Evolutionary conservation across 2,329 filamentous ascomycete genomes (phyloP).

Genomic region (Aspergillus flavus): DNA sequence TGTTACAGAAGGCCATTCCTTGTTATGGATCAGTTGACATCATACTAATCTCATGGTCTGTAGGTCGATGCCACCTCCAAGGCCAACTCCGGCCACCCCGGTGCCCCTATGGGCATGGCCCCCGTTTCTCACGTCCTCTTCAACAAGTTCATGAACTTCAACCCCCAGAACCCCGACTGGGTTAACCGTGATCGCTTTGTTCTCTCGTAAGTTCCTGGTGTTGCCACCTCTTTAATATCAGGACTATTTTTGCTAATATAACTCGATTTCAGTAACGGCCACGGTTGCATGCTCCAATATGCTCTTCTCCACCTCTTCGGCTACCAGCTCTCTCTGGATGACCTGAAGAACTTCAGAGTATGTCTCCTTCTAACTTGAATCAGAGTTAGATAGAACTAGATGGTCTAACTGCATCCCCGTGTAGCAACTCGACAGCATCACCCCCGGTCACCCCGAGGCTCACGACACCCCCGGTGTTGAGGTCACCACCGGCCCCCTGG

Average conservation of each 20-base stretch:
- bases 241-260: conserved; percentile 13
- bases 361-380: conserved; percentile 41
- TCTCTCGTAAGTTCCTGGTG: conserved; percentile 74
- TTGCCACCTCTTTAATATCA: background rate
- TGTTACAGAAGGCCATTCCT: background rate
- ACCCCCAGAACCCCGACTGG: conserved; percentile 98
- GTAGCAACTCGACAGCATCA: conserved; percentile 74
- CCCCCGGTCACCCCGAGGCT: conserved; percentile 92
- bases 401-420: conserved; percentile 17
- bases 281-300: conserved; percentile 99
- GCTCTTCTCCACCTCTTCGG: conserved; percentile 95
- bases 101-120: conserved; percentile 97
- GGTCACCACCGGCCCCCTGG: conserved; percentile 96
- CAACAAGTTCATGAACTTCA: conserved; percentile 99
- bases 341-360: conserved; percentile 96
- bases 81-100: conserved; percentile 97
- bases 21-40: background rate
- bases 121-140: conserved; percentile 95
- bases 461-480: conserved; percentile 97
- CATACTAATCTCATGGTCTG: conserved; percentile 16
- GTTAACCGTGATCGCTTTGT: conserved; percentile 97
- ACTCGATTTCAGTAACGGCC: conserved; percentile 73
- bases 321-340: conserved; percentile 82
- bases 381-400: background rate
- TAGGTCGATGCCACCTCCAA: conserved; percentile 96